Evolutionary conservation across 176 grass and related monocot species (phyloP), one percentile per base, ranked within the genome.

Genomic region (Leersia perrieri): DNA sequence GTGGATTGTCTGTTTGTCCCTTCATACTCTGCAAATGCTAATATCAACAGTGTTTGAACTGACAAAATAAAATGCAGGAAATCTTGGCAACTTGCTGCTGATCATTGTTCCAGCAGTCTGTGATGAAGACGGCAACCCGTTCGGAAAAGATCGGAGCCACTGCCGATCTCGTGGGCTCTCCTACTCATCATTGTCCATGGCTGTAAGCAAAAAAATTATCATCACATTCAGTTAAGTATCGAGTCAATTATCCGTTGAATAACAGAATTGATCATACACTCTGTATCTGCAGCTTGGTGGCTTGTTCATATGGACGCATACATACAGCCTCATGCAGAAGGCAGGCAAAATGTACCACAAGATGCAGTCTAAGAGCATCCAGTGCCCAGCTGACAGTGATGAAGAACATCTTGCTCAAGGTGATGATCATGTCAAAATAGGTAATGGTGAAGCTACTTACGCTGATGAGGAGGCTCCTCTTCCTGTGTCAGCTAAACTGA

Each of bases 131-230:
- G 95, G 88, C 30, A 93, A 91, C 47, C 95, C 90, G 23, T 98
- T 98, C 39, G 79, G 65, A 11, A 32, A 32, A 1, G 73, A 84
- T 7, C 44, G 70, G 11, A 85, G 74, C 44, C 75, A 68, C 29
- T 98, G 92, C 81, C 87, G 85, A 1, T 78, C 84, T 9, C 86
- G 86, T 1, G 88, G 75, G 1, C 83, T 98, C 57, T 91, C 92
- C 41, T 98, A 98, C 82, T 87, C 88, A 4, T 98, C 95, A 16
- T 65, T 98, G 42, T 98, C 95, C 58, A 98, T 94, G 95, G 95
- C 90, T 73, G 95, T 98, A 98, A 87, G 72, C 32, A 63, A 13
- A 71, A 70, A 3, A 15, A 38, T 18, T 25, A 45, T 7, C 13
- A 45, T 45, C 42, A 15, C 42, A 45, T 16, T 45, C 42, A 3